phyloP scores from a whole-genome alignment of 139 green algal genomes.

The Tetradesmus lagerheimii region DNA sequence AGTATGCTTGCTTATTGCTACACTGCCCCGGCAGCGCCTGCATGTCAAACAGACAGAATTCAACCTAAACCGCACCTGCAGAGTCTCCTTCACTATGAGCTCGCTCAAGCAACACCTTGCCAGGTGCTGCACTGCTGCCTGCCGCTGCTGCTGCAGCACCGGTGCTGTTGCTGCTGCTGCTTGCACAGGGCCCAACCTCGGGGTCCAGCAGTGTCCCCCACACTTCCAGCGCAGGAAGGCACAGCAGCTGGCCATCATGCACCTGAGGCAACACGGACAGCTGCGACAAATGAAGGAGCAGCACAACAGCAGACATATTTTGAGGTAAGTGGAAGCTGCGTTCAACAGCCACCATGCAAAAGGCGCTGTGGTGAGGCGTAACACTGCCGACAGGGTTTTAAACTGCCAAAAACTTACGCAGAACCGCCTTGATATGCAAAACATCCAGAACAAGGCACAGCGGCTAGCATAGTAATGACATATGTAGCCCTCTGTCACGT shows the following conservation, averaged over 20 bases:
- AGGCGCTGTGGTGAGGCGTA: background rate
- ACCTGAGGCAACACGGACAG: constrained; percentile 33
- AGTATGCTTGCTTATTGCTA: no score
- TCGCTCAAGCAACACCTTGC: background rate
- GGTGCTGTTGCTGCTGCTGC: background rate
- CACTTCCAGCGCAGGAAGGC: constrained; percentile 21
- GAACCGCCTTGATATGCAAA: no score
- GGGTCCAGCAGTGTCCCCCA: background rate
- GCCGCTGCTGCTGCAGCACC: background rate
- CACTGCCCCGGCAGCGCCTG: no score
- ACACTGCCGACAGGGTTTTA: no score
- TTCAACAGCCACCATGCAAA: background rate
- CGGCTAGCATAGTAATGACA: background rate
- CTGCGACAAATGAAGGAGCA: background rate
- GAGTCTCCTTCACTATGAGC: background rate
- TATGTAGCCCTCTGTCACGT: background rate
- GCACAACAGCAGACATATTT: background rate
- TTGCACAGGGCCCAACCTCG: background rate
- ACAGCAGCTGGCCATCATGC: constrained; percentile 4
- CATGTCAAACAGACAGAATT: no score
- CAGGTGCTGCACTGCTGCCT: background rate
- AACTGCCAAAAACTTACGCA: no score
- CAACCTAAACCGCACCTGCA: constrained; percentile 16
- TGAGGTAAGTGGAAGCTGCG: no score
- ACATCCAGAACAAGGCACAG: no score